A percentile compares a stretch with the other conserved stretches of the same genome.
These are phyloP conservation scores for Phaffia rhodozyma DNA, from an alignment of 1,284 basidiomycete species.

Conservation along the genomic window DNA sequence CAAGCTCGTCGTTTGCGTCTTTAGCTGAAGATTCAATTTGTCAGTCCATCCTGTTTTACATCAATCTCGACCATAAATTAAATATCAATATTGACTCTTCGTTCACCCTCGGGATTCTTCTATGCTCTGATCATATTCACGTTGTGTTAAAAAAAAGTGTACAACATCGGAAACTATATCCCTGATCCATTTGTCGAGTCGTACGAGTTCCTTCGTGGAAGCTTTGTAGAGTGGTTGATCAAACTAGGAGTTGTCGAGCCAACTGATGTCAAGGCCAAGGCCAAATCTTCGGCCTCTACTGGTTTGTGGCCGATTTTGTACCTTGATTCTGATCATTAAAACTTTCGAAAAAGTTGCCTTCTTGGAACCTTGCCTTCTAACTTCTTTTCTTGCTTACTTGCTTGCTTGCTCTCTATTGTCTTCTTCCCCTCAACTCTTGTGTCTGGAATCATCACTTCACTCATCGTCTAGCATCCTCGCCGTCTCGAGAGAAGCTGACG, in stretches of 20 bases:
- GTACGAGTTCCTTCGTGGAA: constrained; percentile 59
- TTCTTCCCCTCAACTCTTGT: constrained; percentile 4
- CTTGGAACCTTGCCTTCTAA: neutral
- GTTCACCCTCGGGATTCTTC: constrained; percentile 15
- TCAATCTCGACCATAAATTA: neutral
- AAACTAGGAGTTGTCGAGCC: constrained; percentile 50
- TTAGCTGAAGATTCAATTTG: constrained; percentile 39
- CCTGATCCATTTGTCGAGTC: constrained; percentile 67
- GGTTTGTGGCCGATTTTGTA: constrained; percentile 5
- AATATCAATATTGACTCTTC: neutral
- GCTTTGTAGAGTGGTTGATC: constrained; percentile 52
- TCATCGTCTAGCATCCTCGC: constrained; percentile 20
- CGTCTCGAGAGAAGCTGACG: constrained; percentile 47
- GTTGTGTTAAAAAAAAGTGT: constrained; percentile 44
- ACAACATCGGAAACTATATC: constrained; percentile 69
- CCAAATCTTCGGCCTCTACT: constrained; percentile 9
- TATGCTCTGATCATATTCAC: constrained; percentile 2
- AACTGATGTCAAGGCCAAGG: constrained; percentile 7
- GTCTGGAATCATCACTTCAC: constrained; percentile 34
- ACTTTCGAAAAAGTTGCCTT: neutral
- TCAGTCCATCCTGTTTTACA: constrained; percentile 35
- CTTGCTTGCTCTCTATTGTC: constrained; percentile 8
- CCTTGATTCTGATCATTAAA: neutral
- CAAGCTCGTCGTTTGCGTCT: constrained; percentile 21
- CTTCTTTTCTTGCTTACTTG: constrained; percentile 24